Conservation (phyloP, 306 rosid species). For the Pterocarpus santalinus region DNA sequence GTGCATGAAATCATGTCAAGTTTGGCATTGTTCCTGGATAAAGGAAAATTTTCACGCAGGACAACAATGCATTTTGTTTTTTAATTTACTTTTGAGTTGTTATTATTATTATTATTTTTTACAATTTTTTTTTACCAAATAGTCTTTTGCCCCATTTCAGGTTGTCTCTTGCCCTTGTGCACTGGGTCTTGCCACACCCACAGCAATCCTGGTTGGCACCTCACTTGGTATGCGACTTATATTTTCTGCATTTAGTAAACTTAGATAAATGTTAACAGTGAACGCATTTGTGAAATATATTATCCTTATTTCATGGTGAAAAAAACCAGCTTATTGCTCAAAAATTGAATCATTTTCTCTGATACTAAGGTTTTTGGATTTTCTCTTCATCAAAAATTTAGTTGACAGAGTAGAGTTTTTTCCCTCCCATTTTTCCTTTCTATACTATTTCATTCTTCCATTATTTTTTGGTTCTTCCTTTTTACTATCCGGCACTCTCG, state of each 20-base stretch:
- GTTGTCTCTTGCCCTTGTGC: conserved; percentile 99
- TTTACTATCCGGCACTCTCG: conserved; percentile 8
- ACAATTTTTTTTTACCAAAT: not conserved
- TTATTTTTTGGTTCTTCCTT: conserved; percentile 22
- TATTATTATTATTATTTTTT: not conserved
- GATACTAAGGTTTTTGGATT: conserved; percentile 18
- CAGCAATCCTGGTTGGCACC: conserved; percentile 97
- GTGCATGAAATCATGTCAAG: conserved; percentile 19
- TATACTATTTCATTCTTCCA: conserved; percentile 8
- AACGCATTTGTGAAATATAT: conserved; percentile 20
- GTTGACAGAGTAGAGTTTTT: conserved; percentile 28
- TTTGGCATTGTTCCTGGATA: conserved; percentile 36
- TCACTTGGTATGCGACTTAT: conserved; percentile 72
- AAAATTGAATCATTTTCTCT: conserved; percentile 36
- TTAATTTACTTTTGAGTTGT: conserved; percentile 5
- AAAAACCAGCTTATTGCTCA: conserved; percentile 25
- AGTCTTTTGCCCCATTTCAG: conserved; percentile 55
- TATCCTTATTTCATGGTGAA: conserved; percentile 19
- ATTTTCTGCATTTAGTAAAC: conserved; percentile 38
- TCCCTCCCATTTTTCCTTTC: not conserved
- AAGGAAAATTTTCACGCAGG: conserved; percentile 22
- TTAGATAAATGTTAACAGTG: conserved; percentile 22
- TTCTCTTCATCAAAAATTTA: conserved; percentile 15
- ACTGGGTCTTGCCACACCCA: conserved; percentile 98
- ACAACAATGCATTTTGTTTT: conserved; percentile 32